Evolutionary conservation across 2,329 filamentous ascomycete genomes (phyloP).

Genomic region (Fusarium siculi): DNA sequence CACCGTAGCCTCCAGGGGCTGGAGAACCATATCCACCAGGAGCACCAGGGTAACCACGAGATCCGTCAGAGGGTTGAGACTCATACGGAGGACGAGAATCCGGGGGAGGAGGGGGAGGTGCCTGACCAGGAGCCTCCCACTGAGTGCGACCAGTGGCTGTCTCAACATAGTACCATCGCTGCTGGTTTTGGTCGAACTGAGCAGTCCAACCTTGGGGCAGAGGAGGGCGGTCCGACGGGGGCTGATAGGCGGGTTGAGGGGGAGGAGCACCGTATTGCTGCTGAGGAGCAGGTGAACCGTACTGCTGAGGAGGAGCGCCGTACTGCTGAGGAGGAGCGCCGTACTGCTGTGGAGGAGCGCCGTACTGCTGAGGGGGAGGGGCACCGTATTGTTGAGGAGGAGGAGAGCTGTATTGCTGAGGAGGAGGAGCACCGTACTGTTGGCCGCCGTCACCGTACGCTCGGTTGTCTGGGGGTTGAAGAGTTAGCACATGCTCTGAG

Average conservation of each 20-base stretch:
- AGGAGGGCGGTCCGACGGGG: slow-evolving; percentile 56
- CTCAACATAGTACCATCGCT: slow-evolving; percentile 74
- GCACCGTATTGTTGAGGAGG: slow-evolving; percentile 33
- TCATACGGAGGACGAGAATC: slow-evolving; percentile 39
- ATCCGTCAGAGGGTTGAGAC: slow-evolving; percentile 37
- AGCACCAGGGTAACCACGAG: slow-evolving; percentile 39
- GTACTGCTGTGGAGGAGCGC: slow-evolving; percentile 37
- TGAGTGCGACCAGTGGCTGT: slow-evolving; percentile 69
- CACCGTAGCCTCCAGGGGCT: slow-evolving; percentile 31
- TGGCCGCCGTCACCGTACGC: slow-evolving; percentile 42
- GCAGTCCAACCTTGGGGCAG: slow-evolving; percentile 70
- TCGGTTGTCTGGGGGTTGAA: slow-evolving; percentile 25
- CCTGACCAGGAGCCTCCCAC: slow-evolving; percentile 67
- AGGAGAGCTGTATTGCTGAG: slow-evolving; percentile 48
- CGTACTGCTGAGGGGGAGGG: slow-evolving; percentile 5
- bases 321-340: slow-evolving; percentile 6
- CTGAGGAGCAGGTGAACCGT: slow-evolving; percentile 39
- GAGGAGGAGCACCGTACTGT: slow-evolving; percentile 38
- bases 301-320: slow-evolving; percentile 15
- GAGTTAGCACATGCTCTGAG: slow-evolving; percentile 4
- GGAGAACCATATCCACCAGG: slow-evolving; percentile 36
- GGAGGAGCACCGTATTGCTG: slow-evolving; percentile 43
- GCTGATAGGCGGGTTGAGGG: slow-evolving; percentile 47
- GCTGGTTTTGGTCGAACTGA: slow-evolving; percentile 69
- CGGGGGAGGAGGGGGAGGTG: slow-evolving; percentile 37